Evolutionary conservation across 164 flowering plant genomes (phyloP).

Genomic region (Nelumbo lutea): DNA sequence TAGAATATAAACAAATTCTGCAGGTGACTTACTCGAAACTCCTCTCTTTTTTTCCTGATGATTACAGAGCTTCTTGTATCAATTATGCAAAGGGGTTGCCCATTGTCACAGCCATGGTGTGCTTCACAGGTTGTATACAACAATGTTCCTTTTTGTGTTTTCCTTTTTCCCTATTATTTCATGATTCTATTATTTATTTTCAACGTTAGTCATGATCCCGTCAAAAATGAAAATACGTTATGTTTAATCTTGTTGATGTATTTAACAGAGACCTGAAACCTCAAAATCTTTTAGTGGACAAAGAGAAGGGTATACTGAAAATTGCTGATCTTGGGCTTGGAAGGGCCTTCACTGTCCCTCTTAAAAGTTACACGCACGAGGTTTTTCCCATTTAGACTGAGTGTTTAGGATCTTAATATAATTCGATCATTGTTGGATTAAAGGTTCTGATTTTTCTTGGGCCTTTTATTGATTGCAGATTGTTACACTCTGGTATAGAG

Average conservation of each 20-base stretch:
- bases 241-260: background rate
- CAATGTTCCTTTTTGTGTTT: background rate
- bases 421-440: background rate
- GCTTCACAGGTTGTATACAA: conserved; percentile 46
- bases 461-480: conserved; percentile 35
- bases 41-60: background rate
- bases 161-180: background rate
- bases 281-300: conserved; percentile 86
- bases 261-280: conserved; percentile 77
- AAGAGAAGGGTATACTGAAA: conserved; percentile 80
- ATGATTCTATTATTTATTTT: background rate
- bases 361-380: conserved; percentile 97
- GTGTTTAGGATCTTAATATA: background rate
- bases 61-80: conserved; percentile 73
- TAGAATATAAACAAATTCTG: too few relatives aligned
- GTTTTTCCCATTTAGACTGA: conserved; percentile 13
- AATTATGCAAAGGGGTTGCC: conserved; percentile 89
- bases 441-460: background rate
- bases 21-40: background rate
- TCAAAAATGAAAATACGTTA: too few relatives aligned
- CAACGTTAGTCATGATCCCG: background rate
- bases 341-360: conserved; percentile 89
- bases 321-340: conserved; percentile 98
- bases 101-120: conserved; percentile 94
- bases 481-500: conserved; percentile 97